Base-by-base conservation (phyloP, 2,329 filamentous ascomycete species). In the Scleromitrula shiraiana region DNA sequence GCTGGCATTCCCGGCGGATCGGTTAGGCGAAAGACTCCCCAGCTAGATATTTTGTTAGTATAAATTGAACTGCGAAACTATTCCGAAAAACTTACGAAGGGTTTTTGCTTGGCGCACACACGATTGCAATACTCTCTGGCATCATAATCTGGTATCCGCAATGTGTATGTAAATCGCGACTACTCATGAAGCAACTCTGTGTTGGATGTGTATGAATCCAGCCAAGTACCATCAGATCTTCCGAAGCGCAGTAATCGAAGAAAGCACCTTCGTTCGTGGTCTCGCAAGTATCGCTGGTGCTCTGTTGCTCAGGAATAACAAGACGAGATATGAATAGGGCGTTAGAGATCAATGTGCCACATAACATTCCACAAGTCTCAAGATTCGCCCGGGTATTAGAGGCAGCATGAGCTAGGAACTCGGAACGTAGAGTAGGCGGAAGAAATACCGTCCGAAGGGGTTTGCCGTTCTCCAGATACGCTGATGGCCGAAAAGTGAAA, bases 191-290 rank as follows among this genome's bases (percentile, higher is more conserved):
- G 67, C 93, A 98, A 0, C 88, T 94, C 68, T 98, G 93, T 0
- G 85, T 88, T 0, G 93, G 93, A 65, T 98, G 93, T 0, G 93
- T 98, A 64, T 98, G 93, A 52, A 98, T 98, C 93, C 93, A 98
- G 32, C 61, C 61, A 32, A 63, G 41, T 7, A 60, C 55, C 50
- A 63, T 53, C 27, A 62, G 45, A 37, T 63, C 60, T 38, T 63
- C 60, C 5, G 55, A 49, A 9, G 56, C 52, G 38, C 90, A 94
- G 64, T 91, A 96, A 49, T 95, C 88, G 58, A 96, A 90, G 23
- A 96, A 75, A 0, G 81, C 80, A 24, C 78, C 77, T 65, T 95
- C 89, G 56, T 96, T 93, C 40, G 88, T 80, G 17, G 88, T 97
- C 67, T 97, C 91, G 65, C 93, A 98, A 0, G 93, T 97, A 62